phyloP scores from a whole-genome alignment of 768 basidiomycete genomes.

The Xerocomus potaroensis region DNA sequence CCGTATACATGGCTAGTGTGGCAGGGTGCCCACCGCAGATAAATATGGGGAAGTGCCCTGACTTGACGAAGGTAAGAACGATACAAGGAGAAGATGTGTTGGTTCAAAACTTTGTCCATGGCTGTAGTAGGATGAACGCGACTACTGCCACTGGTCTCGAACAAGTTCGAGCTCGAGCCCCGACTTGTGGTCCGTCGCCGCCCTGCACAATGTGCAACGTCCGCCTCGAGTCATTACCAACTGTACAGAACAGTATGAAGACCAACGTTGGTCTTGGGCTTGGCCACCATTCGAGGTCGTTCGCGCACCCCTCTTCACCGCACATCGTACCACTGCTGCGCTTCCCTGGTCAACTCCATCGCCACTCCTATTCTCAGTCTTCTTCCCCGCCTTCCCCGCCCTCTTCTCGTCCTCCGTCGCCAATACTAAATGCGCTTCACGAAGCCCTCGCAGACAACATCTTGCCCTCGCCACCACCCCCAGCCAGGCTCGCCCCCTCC shows the following conservation, averaged over 20 bases:
- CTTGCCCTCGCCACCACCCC: slow-evolving; percentile 39
- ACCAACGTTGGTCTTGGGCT: neutral
- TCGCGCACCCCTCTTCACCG: slow-evolving; percentile 8
- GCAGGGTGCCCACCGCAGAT: slow-evolving; percentile 39
- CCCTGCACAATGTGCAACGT: slow-evolving; percentile 6
- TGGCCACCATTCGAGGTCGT: slow-evolving; percentile 10
- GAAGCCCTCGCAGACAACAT: slow-evolving; percentile 44
- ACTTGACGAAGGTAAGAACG: slow-evolving; percentile 40
- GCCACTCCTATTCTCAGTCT: neutral
- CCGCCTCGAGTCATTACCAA: neutral
- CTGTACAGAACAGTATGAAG: neutral
- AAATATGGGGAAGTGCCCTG: slow-evolving; percentile 39
- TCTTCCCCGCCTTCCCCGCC: slow-evolving; percentile 7
- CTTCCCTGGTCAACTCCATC: slow-evolving; percentile 8
- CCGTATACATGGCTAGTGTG: neutral
- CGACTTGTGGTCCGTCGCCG: too few relatives aligned
- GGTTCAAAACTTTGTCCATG: too few relatives aligned
- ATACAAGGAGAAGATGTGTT: slow-evolving; percentile 31
- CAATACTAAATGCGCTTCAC: slow-evolving; percentile 37
- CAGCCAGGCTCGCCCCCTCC: slow-evolving; percentile 38
- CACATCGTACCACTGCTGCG: slow-evolving; percentile 17
- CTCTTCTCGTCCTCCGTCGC: slow-evolving; percentile 33
- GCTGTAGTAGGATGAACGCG: too few relatives aligned
- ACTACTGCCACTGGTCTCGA: too few relatives aligned
- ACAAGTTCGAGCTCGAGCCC: too few relatives aligned